These are phyloP conservation scores for Fomitopsis pinicola DNA, from an alignment of 1,284 basidiomycete species.

Conservation along the genomic window DNA sequence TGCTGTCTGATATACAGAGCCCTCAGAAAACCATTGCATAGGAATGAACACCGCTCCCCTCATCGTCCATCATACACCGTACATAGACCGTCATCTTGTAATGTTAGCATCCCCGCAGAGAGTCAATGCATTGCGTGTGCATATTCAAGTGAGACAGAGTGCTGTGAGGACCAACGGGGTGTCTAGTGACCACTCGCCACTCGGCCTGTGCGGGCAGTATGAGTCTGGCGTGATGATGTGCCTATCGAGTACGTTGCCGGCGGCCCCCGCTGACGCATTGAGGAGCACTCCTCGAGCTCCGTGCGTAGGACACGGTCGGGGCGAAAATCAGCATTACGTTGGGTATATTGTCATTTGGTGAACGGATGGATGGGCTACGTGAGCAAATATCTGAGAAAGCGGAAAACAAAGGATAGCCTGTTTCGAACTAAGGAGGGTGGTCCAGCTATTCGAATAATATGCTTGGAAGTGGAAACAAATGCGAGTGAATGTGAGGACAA, in stretches of 20 bases:
- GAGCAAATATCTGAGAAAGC: neutral
- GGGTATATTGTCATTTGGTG: neutral
- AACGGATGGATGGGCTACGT: neutral
- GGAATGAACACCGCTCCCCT: neutral
- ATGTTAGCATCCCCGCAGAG: neutral
- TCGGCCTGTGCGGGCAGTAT: too few relatives aligned
- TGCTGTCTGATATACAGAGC: neutral
- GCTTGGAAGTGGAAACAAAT: neutral
- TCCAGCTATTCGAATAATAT: neutral
- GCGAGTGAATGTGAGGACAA: neutral
- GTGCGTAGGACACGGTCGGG: too few relatives aligned
- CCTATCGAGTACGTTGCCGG: neutral
- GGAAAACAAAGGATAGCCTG: neutral
- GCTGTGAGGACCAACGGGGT: neutral
- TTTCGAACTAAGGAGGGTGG: neutral
- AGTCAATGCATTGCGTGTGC: neutral
- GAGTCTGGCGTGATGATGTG: too few relatives aligned
- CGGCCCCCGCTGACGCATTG: too few relatives aligned
- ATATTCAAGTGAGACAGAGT: neutral
- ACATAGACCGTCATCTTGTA: neutral
- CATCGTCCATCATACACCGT: neutral
- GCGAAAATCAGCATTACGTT: neutral
- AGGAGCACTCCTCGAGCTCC: too few relatives aligned
- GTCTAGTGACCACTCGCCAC: neutral
- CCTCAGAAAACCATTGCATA: slow-evolving; percentile 3